phyloP scores from a whole-genome alignment of 2,329 filamentous ascomycete species.

The Paracoccidioides brasiliensis region DNA sequence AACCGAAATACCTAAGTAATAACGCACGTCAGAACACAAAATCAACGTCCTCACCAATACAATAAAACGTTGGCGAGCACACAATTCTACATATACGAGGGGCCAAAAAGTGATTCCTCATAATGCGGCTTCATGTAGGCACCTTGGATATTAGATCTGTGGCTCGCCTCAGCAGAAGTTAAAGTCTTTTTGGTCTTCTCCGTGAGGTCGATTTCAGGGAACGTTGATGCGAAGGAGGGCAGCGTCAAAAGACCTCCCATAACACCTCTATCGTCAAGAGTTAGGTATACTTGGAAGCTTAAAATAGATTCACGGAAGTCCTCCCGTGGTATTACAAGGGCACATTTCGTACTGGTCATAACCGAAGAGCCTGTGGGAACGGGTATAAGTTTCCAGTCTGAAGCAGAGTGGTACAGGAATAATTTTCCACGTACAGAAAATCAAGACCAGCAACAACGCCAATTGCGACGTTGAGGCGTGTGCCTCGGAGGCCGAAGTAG shows the following conservation, averaged over 20 bases:
- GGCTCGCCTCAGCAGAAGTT: no score
- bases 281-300: no score
- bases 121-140: no score
- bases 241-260: conserved; percentile 34
- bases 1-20: conserved; percentile 20
- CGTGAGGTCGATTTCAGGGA: conserved; percentile 5
- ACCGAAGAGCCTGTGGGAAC: conserved; percentile 20
- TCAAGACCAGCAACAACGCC: background rate
- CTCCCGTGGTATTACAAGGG: no score
- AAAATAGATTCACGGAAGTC: no score
- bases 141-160: no score
- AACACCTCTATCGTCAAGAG: conserved; percentile 19
- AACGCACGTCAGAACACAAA: background rate
- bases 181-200: background rate
- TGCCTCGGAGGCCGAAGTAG: conserved; percentile 1
- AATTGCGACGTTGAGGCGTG: conserved; percentile 1
- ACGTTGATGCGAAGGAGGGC: conserved; percentile 29
- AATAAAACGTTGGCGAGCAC: no score
- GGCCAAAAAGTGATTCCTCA: no score
- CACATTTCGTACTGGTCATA: conserved; percentile 20
- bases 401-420: background rate
- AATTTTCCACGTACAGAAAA: conserved; percentile 1
- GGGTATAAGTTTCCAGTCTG: background rate
- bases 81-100: no score
- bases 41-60: no score